Conservation (phyloP, 2,329 filamentous ascomycete genomes). For the Trichophyton verrucosum region DNA sequence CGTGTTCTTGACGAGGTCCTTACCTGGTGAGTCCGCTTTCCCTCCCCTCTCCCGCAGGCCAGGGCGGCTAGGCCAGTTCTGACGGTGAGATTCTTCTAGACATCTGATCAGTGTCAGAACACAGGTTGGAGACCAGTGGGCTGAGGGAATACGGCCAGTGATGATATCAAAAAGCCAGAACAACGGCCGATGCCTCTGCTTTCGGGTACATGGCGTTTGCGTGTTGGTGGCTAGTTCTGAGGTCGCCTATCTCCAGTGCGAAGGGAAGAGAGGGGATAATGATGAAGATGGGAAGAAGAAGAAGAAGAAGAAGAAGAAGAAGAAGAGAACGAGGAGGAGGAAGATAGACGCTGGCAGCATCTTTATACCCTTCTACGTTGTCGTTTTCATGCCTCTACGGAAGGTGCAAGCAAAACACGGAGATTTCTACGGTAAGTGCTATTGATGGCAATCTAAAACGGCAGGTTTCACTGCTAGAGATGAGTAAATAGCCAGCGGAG, state of each 20-base stretch:
- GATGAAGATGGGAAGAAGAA: neutral
- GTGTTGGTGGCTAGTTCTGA: neutral
- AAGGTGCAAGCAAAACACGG: neutral
- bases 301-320: neutral
- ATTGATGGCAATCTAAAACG: neutral
- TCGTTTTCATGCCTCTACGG: neutral
- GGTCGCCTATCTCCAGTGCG: neutral
- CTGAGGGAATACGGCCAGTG: neutral
- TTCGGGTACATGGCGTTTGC: neutral
- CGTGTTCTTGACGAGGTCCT: neutral
- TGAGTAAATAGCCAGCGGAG: neutral
- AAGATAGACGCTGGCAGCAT: neutral
- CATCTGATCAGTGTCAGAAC: neutral
- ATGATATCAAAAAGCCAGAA: neutral
- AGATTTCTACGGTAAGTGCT: neutral
- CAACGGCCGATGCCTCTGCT: neutral
- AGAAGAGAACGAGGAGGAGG: neutral
- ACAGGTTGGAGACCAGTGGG: neutral
- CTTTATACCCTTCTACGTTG: neutral
- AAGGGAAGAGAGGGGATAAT: neutral
- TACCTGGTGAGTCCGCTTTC: neutral
- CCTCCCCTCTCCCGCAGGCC: neutral
- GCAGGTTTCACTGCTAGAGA: neutral
- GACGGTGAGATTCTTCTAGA: neutral
- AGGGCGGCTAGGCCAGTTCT: neutral